These are phyloP conservation scores for Erigeron canadensis DNA, from an alignment of 129 eudicot genomes.

Conservation along the genomic window DNA sequence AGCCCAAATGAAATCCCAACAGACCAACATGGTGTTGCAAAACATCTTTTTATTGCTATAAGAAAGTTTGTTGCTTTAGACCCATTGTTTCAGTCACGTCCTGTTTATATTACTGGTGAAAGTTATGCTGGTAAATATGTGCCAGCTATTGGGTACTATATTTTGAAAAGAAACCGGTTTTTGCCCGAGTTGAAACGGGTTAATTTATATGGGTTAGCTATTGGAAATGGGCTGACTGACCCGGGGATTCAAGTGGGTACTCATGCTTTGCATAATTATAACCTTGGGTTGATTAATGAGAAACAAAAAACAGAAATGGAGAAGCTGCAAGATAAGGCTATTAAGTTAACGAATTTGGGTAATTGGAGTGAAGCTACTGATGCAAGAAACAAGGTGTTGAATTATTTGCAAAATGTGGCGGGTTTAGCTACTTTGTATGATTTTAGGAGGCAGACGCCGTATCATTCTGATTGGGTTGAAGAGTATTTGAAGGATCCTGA, in stretches of 20 bases:
- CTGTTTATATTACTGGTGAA: constrained; percentile 80
- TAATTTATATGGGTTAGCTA: constrained; percentile 75
- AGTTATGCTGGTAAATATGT: constrained; percentile 95
- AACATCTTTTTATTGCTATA: constrained; percentile 62
- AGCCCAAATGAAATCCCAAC: constrained; percentile 62
- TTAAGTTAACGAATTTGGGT: constrained; percentile 27
- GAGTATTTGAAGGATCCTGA: constrained; percentile 45
- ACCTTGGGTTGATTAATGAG: constrained; percentile 66
- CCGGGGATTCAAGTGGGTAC: constrained; percentile 72
- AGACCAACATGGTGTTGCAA: constrained; percentile 62
- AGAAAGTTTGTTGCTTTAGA: constrained; percentile 50
- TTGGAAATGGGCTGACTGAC: constrained; percentile 83
- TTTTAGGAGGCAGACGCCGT: constrained; percentile 57
- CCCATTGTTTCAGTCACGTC: constrained; percentile 51
- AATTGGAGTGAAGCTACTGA: constrained; percentile 74
- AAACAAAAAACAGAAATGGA: constrained; percentile 66
- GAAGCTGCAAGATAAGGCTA: constrained; percentile 47
- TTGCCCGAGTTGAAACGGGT: constrained; percentile 40
- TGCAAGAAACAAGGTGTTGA: constrained; percentile 46
- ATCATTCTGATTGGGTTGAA: constrained; percentile 45
- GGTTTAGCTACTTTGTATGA: constrained; percentile 84
- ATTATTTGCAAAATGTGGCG: constrained; percentile 48
- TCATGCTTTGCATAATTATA: constrained; percentile 68
- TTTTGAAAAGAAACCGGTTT: constrained; percentile 48
- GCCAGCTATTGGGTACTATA: constrained; percentile 75